These are phyloP conservation scores for Zea luxurians DNA, from an alignment of 176 grass and related monocot species.

Conservation along the genomic window DNA sequence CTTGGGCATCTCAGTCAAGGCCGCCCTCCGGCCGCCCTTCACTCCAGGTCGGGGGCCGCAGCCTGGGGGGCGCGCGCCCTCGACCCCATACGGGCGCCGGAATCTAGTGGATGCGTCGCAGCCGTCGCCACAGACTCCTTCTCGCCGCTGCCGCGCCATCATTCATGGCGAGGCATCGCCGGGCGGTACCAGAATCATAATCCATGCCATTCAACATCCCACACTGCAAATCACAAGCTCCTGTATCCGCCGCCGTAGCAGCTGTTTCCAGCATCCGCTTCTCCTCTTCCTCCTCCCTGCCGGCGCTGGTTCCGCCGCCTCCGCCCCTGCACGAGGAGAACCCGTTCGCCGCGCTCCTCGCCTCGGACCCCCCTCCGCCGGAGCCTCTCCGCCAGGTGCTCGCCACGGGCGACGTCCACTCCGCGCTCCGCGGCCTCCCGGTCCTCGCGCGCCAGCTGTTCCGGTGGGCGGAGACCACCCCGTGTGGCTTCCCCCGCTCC, in stretches of 20 bases:
- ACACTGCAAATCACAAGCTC: constrained; percentile 46
- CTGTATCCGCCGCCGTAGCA: constrained; percentile 29
- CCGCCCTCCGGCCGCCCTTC: not conserved
- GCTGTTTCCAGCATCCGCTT: constrained; percentile 39
- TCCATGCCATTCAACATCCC: constrained; percentile 47
- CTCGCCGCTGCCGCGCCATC: constrained; percentile 33
- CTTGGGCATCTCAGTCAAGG: not conserved
- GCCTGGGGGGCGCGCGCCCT: constrained; percentile 27
- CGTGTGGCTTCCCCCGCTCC: constrained; percentile 57
- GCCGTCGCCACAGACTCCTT: not conserved
- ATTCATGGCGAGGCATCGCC: constrained; percentile 49
- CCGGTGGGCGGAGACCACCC: constrained; percentile 76
- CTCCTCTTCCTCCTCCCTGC: constrained; percentile 27
- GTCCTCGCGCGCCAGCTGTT: constrained; percentile 62
- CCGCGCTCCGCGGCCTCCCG: constrained; percentile 43
- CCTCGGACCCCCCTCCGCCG: constrained; percentile 32
- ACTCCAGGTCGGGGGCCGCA: constrained; percentile 18
- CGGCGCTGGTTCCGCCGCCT: constrained; percentile 22
- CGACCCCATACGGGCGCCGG: constrained; percentile 27
- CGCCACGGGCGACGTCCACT: constrained; percentile 45
- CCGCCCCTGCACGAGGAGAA: constrained; percentile 2
- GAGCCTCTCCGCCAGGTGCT: constrained; percentile 52
- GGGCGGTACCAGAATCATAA: constrained; percentile 37
- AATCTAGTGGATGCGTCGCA: constrained; percentile 34
- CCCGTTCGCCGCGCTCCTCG: constrained; percentile 35